Conservation (phyloP, 345 rosid genomes). For the Aquilaria malaccensis region DNA sequence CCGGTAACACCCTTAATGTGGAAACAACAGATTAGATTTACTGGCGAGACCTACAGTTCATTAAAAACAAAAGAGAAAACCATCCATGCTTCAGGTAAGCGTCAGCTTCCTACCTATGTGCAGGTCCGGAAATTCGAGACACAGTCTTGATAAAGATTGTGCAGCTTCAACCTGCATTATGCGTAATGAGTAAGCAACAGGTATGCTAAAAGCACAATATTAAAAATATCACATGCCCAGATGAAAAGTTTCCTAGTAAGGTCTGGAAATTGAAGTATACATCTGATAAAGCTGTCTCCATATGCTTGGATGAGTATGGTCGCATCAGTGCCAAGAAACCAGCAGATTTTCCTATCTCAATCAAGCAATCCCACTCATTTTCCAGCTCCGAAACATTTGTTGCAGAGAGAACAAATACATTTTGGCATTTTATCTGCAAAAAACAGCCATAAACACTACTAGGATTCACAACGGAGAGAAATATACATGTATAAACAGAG, state of each 20-base stretch:
- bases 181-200: neutral
- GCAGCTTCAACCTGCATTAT: conserved; percentile 75
- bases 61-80: conserved; percentile 8
- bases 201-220: conserved; percentile 3
- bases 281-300: conserved; percentile 54
- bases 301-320: conserved; percentile 41
- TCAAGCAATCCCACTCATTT: conserved; percentile 80
- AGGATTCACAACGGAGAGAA: too few relatives aligned
- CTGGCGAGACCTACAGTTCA: too few relatives aligned
- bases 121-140: conserved; percentile 84
- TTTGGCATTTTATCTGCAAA: conserved; percentile 76
- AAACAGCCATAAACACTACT: neutral
- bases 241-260: neutral
- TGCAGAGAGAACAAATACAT: conserved; percentile 70
- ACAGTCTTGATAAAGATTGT: conserved; percentile 71
- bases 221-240: neutral
- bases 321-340: conserved; percentile 41
- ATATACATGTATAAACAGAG: too few relatives aligned
- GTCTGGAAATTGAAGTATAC: conserved; percentile 27
- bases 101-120: conserved; percentile 46
- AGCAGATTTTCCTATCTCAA: conserved; percentile 40
- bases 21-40: conserved; percentile 10
- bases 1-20: conserved; percentile 56
- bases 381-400: conserved; percentile 70
- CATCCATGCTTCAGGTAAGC: neutral